Conservation (phyloP, 139 green algal species). For the Coelastrella sp. region DNA sequence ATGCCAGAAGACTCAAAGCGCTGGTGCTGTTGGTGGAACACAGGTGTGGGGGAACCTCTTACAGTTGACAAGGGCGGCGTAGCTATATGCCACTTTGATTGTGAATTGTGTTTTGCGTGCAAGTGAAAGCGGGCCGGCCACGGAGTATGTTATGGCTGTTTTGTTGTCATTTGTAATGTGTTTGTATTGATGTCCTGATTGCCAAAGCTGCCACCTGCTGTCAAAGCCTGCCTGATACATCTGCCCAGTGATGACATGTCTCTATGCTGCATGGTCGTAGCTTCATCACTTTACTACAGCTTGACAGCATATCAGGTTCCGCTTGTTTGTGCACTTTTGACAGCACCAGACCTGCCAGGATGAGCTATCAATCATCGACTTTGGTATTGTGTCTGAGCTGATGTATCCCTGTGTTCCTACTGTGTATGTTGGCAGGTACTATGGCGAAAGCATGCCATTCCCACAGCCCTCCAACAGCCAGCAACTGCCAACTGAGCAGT, state of each 20-base stretch:
- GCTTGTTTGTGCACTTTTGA: too few relatives aligned
- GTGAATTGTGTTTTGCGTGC: not conserved
- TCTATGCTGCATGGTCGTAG: too few relatives aligned
- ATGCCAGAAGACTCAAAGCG: not conserved
- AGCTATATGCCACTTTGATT: not conserved
- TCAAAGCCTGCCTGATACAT: too few relatives aligned
- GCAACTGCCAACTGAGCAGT: constrained; percentile 13
- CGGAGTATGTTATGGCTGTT: too few relatives aligned
- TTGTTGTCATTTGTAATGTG: too few relatives aligned
- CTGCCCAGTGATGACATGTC: too few relatives aligned
- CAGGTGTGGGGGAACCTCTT: not conserved
- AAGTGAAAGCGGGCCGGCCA: not conserved
- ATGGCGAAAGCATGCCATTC: constrained; percentile 23
- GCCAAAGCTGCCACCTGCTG: too few relatives aligned
- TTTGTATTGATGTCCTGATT: too few relatives aligned
- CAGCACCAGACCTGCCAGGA: too few relatives aligned
- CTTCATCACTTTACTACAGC: too few relatives aligned
- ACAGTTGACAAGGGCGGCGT: not conserved
- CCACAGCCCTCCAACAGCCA: not conserved
- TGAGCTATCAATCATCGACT: too few relatives aligned
- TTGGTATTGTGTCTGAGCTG: not conserved
- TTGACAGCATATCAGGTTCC: too few relatives aligned
- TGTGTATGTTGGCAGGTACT: not conserved
- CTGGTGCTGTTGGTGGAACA: constrained; percentile 36
- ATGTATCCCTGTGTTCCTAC: not conserved